A percentile compares a stretch with the other conserved stretches of the same genome.
phyloP scores from a whole-genome alignment of 1,284 basidiomycete genomes.

The Psilocybe mexicana region DNA sequence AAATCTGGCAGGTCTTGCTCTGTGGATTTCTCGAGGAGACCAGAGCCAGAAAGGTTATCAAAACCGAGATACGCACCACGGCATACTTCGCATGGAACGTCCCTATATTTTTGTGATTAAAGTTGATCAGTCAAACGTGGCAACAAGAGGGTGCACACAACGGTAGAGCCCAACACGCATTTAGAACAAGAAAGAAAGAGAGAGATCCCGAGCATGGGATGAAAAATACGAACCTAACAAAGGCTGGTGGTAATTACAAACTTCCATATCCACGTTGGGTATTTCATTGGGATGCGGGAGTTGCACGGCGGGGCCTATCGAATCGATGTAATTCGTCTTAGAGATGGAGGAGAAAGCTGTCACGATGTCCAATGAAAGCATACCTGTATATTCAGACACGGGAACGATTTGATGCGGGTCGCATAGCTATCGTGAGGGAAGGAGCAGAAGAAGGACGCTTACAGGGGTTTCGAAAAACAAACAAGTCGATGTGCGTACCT shows the following conservation, averaged over 20 bases:
- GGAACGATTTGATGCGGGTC: conserved; percentile 13
- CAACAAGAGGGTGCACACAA: too few species aligned
- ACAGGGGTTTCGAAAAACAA: too few species aligned
- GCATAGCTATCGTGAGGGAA: not conserved
- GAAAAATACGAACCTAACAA: not conserved
- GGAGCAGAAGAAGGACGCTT: not conserved
- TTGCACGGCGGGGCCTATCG: too few species aligned
- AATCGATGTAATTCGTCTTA: too few species aligned
- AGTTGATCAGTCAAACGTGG: too few species aligned
- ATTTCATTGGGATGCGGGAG: conserved; percentile 7
- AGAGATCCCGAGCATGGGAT: not conserved
- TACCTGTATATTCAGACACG: conserved; percentile 10
- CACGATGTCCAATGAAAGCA: not conserved
- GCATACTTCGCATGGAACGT: conserved; percentile 13
- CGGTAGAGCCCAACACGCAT: too few species aligned
- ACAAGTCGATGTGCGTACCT: not conserved
- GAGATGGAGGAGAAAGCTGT: not conserved
- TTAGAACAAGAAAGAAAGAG: not conserved
- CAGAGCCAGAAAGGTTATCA: too few species aligned
- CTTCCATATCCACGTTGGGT: conserved; percentile 12
- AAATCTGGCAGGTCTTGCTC: too few species aligned
- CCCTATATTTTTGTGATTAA: not conserved
- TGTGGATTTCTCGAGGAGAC: too few species aligned
- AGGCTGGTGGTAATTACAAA: conserved; percentile 15
- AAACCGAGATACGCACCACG: not conserved